Evolutionary conservation across 805 yeast genomes (phyloP).

Genomic region (Ogataea angusta): DNA sequence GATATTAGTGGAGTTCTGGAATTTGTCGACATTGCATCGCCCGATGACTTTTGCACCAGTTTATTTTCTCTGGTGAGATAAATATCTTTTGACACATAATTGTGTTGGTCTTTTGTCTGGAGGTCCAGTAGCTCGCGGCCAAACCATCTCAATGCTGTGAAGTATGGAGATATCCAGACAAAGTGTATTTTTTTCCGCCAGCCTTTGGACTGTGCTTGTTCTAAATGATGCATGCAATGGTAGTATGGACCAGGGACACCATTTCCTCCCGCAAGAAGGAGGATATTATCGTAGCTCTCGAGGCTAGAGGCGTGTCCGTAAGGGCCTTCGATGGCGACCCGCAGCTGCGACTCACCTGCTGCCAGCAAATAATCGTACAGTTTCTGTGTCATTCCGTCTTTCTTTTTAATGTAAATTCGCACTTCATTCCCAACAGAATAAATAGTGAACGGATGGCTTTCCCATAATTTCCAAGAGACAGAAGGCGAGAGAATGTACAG

Average conservation of each 20-base stretch:
- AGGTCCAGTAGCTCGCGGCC: constrained; percentile 35
- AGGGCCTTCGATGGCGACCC: constrained; percentile 50
- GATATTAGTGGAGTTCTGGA: constrained; percentile 6
- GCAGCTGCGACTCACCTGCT: constrained; percentile 19
- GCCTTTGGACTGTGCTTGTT: constrained; percentile 2
- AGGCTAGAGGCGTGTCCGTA: constrained; percentile 46
- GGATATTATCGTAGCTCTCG: constrained; percentile 38
- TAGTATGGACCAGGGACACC: constrained; percentile 55
- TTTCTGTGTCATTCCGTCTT: constrained; percentile 47
- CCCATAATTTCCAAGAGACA: constrained; percentile 46
- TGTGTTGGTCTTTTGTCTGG: constrained; percentile 14
- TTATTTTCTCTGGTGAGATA: constrained; percentile 24
- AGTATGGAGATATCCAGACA: constrained; percentile 44
- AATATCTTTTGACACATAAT: constrained; percentile 17
- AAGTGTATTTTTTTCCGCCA: constrained; percentile 34
- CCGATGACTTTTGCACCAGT: neutral
- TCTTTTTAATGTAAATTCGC: constrained; percentile 44
- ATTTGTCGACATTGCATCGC: neutral
- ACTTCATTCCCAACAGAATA: constrained; percentile 22
- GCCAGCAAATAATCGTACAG: constrained; percentile 29
- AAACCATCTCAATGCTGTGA: constrained; percentile 43
- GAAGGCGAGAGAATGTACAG: constrained; percentile 39
- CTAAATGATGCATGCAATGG: constrained; percentile 36
- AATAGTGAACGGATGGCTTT: constrained; percentile 63
- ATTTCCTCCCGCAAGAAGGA: constrained; percentile 55